These are phyloP conservation scores for Penicillium robsamsonii DNA, from an alignment of 495 filamentous ascomycete species.

Conservation along the genomic window DNA sequence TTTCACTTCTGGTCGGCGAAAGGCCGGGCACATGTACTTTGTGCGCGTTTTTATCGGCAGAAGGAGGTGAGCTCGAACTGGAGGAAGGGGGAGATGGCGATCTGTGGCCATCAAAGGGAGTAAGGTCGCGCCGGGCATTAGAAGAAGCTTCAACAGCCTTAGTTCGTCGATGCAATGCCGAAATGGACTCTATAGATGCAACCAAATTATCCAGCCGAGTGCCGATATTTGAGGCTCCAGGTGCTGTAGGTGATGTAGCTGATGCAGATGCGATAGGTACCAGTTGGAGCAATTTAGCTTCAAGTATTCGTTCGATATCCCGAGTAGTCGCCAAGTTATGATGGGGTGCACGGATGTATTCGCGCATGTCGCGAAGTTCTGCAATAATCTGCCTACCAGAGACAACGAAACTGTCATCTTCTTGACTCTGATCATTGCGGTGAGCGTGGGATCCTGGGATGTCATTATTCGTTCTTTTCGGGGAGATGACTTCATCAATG, in stretches of 20 bases:
- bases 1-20: not conserved
- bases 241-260: not conserved
- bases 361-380: not conserved
- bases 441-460: not conserved
- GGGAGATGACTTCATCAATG: conserved; percentile 1
- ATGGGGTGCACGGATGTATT: not conserved
- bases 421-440: not conserved
- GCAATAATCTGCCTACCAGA: not conserved
- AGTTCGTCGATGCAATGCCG: not conserved
- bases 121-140: not conserved
- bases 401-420: not conserved
- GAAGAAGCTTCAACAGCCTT: not conserved
- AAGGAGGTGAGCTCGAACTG: not conserved
- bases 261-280: not conserved
- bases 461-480: not conserved
- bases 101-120: not conserved
- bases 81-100: not conserved
- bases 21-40: not conserved
- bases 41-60: not conserved
- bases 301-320: not conserved
- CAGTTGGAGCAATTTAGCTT: not conserved
- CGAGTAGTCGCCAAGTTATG: not conserved
- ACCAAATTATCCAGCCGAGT: not conserved
- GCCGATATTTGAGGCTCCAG: not conserved
- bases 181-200: not conserved